These are phyloP conservation scores for Chaetothyriales sp. DNA, from an alignment of 2,329 filamentous ascomycete species.

Conservation along the genomic window DNA sequence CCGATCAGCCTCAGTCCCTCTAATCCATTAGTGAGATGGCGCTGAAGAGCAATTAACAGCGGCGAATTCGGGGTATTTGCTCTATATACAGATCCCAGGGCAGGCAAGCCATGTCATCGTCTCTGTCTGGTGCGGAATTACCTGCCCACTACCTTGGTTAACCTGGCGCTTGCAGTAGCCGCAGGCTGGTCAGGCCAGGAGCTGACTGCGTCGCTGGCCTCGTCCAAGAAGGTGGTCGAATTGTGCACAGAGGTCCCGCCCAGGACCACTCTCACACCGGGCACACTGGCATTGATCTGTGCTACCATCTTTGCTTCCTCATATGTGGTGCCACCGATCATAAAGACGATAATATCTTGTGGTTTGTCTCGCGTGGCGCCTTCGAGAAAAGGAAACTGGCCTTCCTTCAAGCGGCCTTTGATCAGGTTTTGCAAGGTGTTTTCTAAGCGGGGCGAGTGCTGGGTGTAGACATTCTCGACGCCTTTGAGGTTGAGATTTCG, in stretches of 20 bases:
- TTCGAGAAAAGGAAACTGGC: slow-evolving; percentile 88
- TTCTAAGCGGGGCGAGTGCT: slow-evolving; percentile 82
- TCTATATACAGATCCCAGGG: too few relatives aligned
- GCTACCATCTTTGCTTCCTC: slow-evolving; percentile 95
- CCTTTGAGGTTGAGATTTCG: slow-evolving; percentile 60
- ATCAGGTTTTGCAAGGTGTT: slow-evolving; percentile 81
- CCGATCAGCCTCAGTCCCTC: too few relatives aligned
- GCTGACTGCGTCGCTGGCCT: slow-evolving; percentile 76
- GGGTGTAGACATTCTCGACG: slow-evolving; percentile 97
- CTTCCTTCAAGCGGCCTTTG: slow-evolving; percentile 74
- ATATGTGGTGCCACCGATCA: slow-evolving; percentile 85
- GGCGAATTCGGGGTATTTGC: too few relatives aligned
- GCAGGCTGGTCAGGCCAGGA: slow-evolving; percentile 64
- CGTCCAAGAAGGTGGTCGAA: slow-evolving; percentile 72
- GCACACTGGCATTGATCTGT: slow-evolving; percentile 81
- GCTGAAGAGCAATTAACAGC: too few relatives aligned
- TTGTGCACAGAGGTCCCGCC: slow-evolving; percentile 84
- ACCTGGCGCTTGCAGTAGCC: slow-evolving; percentile 46
- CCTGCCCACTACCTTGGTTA: slow-evolving; percentile 34
- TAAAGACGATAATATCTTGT: slow-evolving; percentile 90
- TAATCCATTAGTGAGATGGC: too few relatives aligned
- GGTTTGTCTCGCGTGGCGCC: slow-evolving; percentile 85
- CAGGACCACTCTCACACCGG: slow-evolving; percentile 76
- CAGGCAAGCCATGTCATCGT: background rate
- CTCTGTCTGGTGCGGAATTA: slow-evolving; percentile 1